These are phyloP conservation scores for Clitopilus passeckerianus DNA, from an alignment of 768 basidiomycete species.

Conservation along the genomic window DNA sequence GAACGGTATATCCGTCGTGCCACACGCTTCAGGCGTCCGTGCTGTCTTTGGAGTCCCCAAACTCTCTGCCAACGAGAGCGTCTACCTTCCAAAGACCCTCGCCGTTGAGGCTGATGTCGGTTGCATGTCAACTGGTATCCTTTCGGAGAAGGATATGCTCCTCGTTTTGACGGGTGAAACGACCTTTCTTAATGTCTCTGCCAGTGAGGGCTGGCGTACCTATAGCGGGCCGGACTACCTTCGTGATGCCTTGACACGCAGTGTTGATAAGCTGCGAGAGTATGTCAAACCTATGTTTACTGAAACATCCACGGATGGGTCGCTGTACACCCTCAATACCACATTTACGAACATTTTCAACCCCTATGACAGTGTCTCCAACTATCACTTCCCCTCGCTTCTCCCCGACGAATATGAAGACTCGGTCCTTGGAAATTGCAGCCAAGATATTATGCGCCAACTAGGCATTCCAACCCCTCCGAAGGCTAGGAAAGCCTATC, in stretches of 20 bases:
- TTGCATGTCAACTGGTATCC: background rate
- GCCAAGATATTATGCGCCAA: background rate
- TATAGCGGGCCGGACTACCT: constrained; percentile 17
- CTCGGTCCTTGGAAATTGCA: constrained; percentile 9
- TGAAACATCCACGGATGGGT: constrained; percentile 6
- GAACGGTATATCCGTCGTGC: background rate
- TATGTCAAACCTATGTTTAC: constrained; percentile 13
- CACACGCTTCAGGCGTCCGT: background rate
- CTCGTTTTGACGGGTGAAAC: background rate
- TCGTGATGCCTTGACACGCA: constrained; percentile 9
- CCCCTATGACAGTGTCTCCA: constrained; percentile 1
- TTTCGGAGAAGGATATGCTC: background rate
- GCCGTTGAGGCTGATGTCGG: background rate
- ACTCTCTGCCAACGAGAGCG: background rate
- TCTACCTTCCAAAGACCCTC: background rate
- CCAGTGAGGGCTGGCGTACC: constrained; percentile 5
- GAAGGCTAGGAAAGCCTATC: background rate
- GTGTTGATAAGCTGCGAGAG: constrained; percentile 12
- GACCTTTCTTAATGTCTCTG: background rate
- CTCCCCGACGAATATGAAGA: background rate
- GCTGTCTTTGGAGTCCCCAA: background rate
- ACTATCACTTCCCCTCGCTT: constrained; percentile 1
- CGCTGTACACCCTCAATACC: constrained; percentile 1
- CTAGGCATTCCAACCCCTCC: background rate
- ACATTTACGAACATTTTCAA: constrained; percentile 6